phyloP scores from a whole-genome alignment of 371 early-diverging fungal species.

The Paraphysoderma sedebokerense region DNA sequence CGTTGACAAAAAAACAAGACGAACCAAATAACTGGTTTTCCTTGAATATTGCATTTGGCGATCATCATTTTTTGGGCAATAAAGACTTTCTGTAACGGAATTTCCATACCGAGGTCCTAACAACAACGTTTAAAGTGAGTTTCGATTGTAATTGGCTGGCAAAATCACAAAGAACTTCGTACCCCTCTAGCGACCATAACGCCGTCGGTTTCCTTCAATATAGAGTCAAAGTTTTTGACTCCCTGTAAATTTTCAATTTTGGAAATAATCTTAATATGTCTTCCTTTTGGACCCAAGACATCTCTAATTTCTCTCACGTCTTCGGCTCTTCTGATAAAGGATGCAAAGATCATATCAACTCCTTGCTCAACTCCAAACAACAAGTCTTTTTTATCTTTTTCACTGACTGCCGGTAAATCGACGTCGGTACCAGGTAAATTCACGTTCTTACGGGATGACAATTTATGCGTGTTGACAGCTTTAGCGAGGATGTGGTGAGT shows the following conservation, averaged over 20 bases:
- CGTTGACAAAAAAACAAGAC: no score
- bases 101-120: constrained; percentile 96
- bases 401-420: constrained; percentile 81
- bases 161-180: not conserved
- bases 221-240: constrained; percentile 92
- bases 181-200: constrained; percentile 98
- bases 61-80: constrained; percentile 96
- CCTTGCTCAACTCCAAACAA: constrained; percentile 82
- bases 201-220: constrained; percentile 86
- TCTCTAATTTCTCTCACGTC: constrained; percentile 71
- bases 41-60: constrained; percentile 76
- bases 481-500: constrained; percentile 44
- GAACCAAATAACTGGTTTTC: constrained; percentile 94
- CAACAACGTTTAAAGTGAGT: no score
- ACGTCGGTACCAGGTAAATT: constrained; percentile 75
- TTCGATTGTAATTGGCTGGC: not conserved
- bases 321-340: constrained; percentile 81
- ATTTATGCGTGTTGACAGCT: constrained; percentile 53
- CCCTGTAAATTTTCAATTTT: constrained; percentile 96
- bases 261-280: constrained; percentile 78
- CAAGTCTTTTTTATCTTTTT: constrained; percentile 84
- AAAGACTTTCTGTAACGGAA: constrained; percentile 79
- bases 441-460: constrained; percentile 70
- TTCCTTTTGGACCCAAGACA: constrained; percentile 57
- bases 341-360: constrained; percentile 93